Evolutionary conservation across 2,329 filamentous ascomycete species (phyloP).

Genomic region (Coniochaeta sp.): DNA sequence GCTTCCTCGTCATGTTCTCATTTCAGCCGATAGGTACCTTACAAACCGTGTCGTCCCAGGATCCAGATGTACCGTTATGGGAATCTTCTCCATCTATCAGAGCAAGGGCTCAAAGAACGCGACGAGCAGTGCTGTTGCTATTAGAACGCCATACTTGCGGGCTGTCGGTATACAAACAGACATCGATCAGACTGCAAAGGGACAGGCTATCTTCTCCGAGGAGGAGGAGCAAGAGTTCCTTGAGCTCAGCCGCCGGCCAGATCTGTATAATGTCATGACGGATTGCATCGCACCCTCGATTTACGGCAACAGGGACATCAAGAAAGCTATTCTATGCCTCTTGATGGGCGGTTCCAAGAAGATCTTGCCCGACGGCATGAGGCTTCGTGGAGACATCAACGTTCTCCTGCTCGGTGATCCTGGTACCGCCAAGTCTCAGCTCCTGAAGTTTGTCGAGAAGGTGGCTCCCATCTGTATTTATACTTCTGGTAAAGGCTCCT

Average conservation of each 20-base stretch:
- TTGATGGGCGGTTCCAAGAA: slow-evolving; percentile 95
- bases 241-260: slow-evolving; percentile 81
- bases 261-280: slow-evolving; percentile 86
- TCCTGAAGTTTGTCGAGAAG: slow-evolving; percentile 96
- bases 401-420: slow-evolving; percentile 94
- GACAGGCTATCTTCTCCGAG: slow-evolving; percentile 76
- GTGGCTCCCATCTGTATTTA: slow-evolving; percentile 96
- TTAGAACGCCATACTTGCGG: slow-evolving; percentile 88
- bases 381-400: slow-evolving; percentile 94
- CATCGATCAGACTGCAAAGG: slow-evolving; percentile 81
- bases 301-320: slow-evolving; percentile 93
- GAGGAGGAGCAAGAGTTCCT: slow-evolving; percentile 95
- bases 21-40: slow-evolving; percentile 92
- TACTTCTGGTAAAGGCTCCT: slow-evolving; percentile 96
- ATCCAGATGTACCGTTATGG: slow-evolving; percentile 89
- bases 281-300: slow-evolving; percentile 95
- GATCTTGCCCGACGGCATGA: slow-evolving; percentile 96
- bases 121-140: slow-evolving; percentile 77
- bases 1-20: slow-evolving; percentile 85
- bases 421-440: slow-evolving; percentile 94
- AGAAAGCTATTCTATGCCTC: slow-evolving; percentile 92
- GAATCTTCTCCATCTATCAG: slow-evolving; percentile 97
- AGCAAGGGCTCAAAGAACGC: slow-evolving; percentile 78
- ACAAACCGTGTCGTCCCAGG: slow-evolving; percentile 94
- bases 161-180: slow-evolving; percentile 90